Evolutionary conservation across 805 yeast species (phyloP).

Genomic region (Suhomyces emberorum): DNA sequence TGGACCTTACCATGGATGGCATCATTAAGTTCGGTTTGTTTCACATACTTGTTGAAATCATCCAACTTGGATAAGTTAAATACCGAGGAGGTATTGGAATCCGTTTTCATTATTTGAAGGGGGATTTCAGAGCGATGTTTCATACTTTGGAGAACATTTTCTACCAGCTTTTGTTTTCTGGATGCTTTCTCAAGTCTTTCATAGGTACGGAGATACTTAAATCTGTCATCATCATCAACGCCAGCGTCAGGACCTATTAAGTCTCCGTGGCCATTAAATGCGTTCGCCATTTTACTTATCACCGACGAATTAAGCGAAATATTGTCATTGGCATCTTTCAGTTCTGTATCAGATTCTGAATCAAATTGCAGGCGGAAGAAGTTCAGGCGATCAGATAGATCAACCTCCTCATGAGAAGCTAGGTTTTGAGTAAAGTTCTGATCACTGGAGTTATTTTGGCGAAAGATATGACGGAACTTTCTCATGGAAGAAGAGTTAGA

Average conservation of each 20-base stretch:
- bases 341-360: conserved; percentile 11
- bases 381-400: conserved; percentile 9
- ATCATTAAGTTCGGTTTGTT: conserved; percentile 34
- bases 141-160: conserved; percentile 7
- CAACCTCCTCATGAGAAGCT: conserved; percentile 7
- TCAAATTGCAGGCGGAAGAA: conserved; percentile 16
- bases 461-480: conserved; percentile 10
- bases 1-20: conserved; percentile 20
- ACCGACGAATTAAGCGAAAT: conserved; percentile 24
- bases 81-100: conserved; percentile 17
- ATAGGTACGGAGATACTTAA: conserved; percentile 26
- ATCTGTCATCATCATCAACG: conserved; percentile 16
- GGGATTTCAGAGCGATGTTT: conserved; percentile 10
- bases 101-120: conserved; percentile 7
- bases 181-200: conserved; percentile 14
- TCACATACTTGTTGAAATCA: conserved; percentile 33
- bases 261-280: conserved; percentile 3
- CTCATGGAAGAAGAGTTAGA: conserved; percentile 11
- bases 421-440: not conserved
- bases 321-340: not conserved
- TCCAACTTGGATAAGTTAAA: conserved; percentile 30
- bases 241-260: not conserved
- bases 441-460: conserved; percentile 1
- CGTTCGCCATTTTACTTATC: conserved; percentile 17
- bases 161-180: conserved; percentile 4